Percentiles rank a stretch among this genome's conserved stretches.
These are phyloP conservation scores for Saturnispora zaruensis DNA, from an alignment of 805 yeast genomes.

Conservation along the genomic window DNA sequence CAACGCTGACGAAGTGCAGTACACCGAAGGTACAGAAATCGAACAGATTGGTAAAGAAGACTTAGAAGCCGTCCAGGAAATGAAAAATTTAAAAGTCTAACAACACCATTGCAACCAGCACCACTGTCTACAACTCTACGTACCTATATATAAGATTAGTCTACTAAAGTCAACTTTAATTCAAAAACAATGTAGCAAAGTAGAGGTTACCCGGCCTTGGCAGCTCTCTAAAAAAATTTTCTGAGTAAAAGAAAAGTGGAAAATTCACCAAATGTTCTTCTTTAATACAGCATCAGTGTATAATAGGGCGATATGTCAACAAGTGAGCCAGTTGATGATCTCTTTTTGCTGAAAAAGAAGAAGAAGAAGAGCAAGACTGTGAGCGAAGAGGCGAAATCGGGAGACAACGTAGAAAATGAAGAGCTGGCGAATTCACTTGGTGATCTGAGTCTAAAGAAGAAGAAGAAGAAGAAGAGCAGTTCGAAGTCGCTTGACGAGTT, in stretches of 20 bases:
- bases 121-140: not conserved
- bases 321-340: slow-evolving; percentile 59
- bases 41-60: slow-evolving; percentile 41
- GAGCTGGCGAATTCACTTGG: slow-evolving; percentile 53
- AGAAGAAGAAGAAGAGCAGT: slow-evolving; percentile 84
- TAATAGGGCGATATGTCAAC: slow-evolving; percentile 15
- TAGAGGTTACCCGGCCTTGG: not conserved
- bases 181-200: not conserved
- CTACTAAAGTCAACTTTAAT: not conserved
- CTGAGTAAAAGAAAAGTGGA: not conserved
- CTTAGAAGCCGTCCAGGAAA: slow-evolving; percentile 31
- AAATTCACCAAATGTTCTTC: not conserved
- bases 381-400: slow-evolving; percentile 25
- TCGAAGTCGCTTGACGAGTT: slow-evolving; percentile 60
- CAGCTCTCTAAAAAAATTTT: not conserved
- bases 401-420: slow-evolving; percentile 27
- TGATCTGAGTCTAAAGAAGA: slow-evolving; percentile 59
- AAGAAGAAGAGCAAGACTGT: slow-evolving; percentile 42
- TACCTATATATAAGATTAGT: too few species aligned
- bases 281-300: not conserved
- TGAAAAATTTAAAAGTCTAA: slow-evolving; percentile 21
- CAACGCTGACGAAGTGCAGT: slow-evolving; percentile 28
- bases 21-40: slow-evolving; percentile 44
- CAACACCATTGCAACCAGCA: not conserved
- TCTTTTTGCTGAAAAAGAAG: slow-evolving; percentile 72